Evolutionary conservation across 805 yeast species (phyloP).

Genomic region (Candida methanosorbosa): DNA sequence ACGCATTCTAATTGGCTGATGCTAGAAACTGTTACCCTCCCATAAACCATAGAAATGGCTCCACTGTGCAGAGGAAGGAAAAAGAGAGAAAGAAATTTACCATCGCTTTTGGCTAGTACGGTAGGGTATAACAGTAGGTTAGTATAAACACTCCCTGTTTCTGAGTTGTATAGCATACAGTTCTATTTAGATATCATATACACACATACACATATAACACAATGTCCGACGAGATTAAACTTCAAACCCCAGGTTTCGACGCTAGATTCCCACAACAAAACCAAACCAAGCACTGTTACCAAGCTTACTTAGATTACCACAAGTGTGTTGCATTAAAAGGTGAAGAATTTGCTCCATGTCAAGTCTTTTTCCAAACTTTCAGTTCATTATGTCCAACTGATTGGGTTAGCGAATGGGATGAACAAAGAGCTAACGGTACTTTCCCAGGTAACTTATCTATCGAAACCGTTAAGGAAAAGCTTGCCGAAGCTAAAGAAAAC

Average conservation of each 20-base stretch:
- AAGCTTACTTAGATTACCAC: slow-evolving; percentile 95
- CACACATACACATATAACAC: too few species aligned
- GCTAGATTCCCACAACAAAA: slow-evolving; percentile 95
- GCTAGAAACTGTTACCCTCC: background rate
- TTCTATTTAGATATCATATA: background rate
- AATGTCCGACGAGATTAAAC: slow-evolving; percentile 27
- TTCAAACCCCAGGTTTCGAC: slow-evolving; percentile 69
- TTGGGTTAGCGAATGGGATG: slow-evolving; percentile 86
- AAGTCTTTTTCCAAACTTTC: slow-evolving; percentile 88
- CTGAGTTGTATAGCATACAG: background rate
- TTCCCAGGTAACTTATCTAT: slow-evolving; percentile 31
- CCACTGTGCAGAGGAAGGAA: background rate
- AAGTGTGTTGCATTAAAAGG: slow-evolving; percentile 96
- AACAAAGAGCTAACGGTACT: slow-evolving; percentile 51
- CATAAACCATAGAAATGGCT: background rate
- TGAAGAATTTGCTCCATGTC: slow-evolving; percentile 96
- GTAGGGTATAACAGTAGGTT: too few species aligned
- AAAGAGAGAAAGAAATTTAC: background rate
- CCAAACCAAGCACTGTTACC: slow-evolving; percentile 98
- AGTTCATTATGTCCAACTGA: slow-evolving; percentile 77
- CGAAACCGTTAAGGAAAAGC: slow-evolving; percentile 21
- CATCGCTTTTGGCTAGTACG: too few species aligned
- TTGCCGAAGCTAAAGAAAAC: too few species aligned
- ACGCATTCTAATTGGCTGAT: background rate
- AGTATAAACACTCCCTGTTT: too few species aligned